Evolutionary conservation across 1,284 basidiomycete genomes (phyloP).

Genomic region (Neolentinus lepideus): DNA sequence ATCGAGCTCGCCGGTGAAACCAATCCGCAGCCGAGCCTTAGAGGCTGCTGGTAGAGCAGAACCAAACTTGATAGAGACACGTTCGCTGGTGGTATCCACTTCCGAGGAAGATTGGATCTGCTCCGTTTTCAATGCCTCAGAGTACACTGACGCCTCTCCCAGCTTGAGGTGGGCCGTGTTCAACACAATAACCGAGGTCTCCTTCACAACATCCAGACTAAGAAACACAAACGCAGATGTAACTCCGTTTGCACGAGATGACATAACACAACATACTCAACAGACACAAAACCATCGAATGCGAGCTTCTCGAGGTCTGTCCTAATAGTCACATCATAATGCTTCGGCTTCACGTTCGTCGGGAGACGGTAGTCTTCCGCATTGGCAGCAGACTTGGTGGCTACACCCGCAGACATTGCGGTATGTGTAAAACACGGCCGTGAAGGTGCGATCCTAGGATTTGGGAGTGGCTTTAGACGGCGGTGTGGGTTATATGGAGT

Average conservation of each 20-base stretch:
- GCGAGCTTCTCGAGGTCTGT: slow-evolving; percentile 73
- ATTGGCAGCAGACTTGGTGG: background rate
- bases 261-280: slow-evolving; percentile 39
- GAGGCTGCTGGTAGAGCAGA: slow-evolving; percentile 53
- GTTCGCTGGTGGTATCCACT: slow-evolving; percentile 58
- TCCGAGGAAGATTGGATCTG: slow-evolving; percentile 41
- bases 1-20: slow-evolving; percentile 59
- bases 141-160: slow-evolving; percentile 57
- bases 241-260: background rate
- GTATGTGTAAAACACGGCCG: background rate
- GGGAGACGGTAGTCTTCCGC: slow-evolving; percentile 67
- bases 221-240: slow-evolving; percentile 5
- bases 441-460: background rate
- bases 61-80: slow-evolving; percentile 53
- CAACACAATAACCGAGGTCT: slow-evolving; percentile 63
- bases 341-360: slow-evolving; percentile 63
- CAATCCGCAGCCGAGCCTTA: slow-evolving; percentile 54
- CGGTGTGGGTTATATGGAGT: too few relatives aligned
- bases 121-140: slow-evolving; percentile 47
- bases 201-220: slow-evolving; percentile 66
- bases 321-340: slow-evolving; percentile 82
- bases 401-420: slow-evolving; percentile 2
- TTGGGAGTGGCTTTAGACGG: too few relatives aligned
- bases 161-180: slow-evolving; percentile 71
- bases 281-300: slow-evolving; percentile 77